Percentiles rank a stretch among this genome's conserved stretches.
Evolutionary conservation across 2,329 filamentous ascomycete species (phyloP).

Genomic region (Septoria linicola): DNA sequence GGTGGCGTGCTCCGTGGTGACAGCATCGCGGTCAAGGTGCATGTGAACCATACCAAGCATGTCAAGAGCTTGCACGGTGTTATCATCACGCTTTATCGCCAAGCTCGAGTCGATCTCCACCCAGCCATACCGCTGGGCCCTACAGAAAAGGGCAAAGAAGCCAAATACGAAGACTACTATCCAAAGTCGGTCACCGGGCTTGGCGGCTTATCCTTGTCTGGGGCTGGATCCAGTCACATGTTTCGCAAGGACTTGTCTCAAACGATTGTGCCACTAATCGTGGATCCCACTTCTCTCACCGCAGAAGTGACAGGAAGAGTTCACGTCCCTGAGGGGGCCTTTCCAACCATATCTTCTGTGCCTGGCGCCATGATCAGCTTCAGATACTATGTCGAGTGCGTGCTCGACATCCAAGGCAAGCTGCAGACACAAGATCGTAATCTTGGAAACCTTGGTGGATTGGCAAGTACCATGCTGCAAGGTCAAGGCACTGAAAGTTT

Average conservation of each 20-base stretch:
- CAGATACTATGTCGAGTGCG: constrained; percentile 88
- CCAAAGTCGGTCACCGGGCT: constrained; percentile 84
- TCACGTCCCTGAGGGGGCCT: constrained; percentile 82
- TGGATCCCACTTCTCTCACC: constrained; percentile 75
- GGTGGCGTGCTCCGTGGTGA: constrained; percentile 86
- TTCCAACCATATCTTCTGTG: constrained; percentile 86
- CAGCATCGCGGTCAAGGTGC: constrained; percentile 73
- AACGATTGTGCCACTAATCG: constrained; percentile 80
- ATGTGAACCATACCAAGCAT: constrained; percentile 81
- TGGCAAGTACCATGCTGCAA: constrained; percentile 28
- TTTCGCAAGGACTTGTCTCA: constrained; percentile 95
- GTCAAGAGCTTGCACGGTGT: constrained; percentile 90
- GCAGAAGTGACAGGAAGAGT: constrained; percentile 80
- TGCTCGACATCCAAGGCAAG: constrained; percentile 88
- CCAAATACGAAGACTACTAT: constrained; percentile 79
- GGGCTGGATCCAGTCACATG: constrained; percentile 82
- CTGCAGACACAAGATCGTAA: constrained; percentile 68
- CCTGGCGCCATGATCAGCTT: constrained; percentile 95
- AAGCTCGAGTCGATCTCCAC: constrained; percentile 83
- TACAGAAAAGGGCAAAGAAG: constrained; percentile 64
- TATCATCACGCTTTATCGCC: constrained; percentile 87
- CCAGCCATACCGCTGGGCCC: constrained; percentile 61
- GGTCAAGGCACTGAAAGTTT: constrained; percentile 10
- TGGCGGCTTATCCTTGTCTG: constrained; percentile 80
- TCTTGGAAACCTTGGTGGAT: constrained; percentile 29